Conservation (phyloP, 331 rosid genomes). For the Quercus tomentella region DNA sequence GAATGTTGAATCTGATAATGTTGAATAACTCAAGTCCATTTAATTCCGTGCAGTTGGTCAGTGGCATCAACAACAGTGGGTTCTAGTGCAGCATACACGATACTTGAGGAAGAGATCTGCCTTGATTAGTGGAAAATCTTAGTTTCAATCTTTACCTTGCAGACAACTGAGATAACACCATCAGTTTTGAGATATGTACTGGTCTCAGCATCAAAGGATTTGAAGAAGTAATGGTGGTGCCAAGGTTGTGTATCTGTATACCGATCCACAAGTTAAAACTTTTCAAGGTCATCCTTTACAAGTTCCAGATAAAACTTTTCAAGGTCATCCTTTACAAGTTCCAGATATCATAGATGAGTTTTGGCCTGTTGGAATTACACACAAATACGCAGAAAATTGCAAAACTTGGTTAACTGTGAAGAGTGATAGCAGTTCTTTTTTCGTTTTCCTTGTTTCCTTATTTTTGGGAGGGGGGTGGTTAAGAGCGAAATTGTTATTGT, state of each 20-base stretch:
- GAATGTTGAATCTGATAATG: background rate
- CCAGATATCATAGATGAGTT: background rate
- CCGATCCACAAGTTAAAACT: too few relatives aligned
- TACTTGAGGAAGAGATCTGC: slow-evolving; percentile 39
- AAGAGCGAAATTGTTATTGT: background rate
- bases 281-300: background rate
- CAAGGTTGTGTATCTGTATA: too few relatives aligned
- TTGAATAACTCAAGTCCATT: background rate
- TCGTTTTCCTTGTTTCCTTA: background rate
- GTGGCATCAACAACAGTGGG: slow-evolving; percentile 82
- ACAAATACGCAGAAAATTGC: too few relatives aligned
- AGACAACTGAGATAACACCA: background rate
- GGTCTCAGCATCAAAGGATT: background rate
- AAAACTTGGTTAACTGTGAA: too few relatives aligned
- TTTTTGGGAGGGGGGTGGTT: background rate
- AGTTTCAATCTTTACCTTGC: background rate
- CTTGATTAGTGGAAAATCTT: slow-evolving; percentile 17
- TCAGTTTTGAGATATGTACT: background rate
- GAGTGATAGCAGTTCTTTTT: background rate
- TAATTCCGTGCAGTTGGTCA: slow-evolving; percentile 63
- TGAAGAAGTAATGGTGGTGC: too few relatives aligned
- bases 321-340: background rate
- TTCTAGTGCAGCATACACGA: slow-evolving; percentile 59
- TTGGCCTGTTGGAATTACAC: too few relatives aligned
- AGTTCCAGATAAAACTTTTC: background rate